Conservation (phyloP, 257 asterid species). For the Fraxinus quadrangulata region DNA sequence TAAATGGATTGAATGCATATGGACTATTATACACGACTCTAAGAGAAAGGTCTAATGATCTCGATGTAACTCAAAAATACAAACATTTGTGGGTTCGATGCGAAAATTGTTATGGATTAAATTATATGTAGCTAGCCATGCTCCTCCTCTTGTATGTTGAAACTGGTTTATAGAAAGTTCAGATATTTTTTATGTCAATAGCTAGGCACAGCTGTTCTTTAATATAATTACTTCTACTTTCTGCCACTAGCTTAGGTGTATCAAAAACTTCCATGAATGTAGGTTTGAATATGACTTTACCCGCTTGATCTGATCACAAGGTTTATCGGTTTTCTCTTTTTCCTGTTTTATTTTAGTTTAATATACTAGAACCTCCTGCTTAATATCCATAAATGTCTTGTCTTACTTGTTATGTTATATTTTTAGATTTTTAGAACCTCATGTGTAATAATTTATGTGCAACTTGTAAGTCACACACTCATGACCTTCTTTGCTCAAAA, state of each 20-base stretch:
- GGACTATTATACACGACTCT: neutral
- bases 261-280: constrained; percentile 8
- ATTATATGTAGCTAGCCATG: neutral
- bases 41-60: too few species aligned
- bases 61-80: too few species aligned
- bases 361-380: constrained; percentile 6
- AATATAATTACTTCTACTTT: neutral
- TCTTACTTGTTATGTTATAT: constrained; percentile 6
- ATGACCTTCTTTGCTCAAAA: constrained; percentile 29
- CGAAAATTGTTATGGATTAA: too few species aligned
- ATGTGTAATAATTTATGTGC: constrained; percentile 4
- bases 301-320: constrained; percentile 24
- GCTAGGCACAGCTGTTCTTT: neutral
- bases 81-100: too few species aligned
- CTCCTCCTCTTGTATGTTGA: constrained; percentile 16
- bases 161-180: constrained; percentile 2
- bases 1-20: constrained; percentile 13
- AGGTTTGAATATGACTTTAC: constrained; percentile 9
- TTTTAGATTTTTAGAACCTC: constrained; percentile 15
- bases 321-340: neutral
- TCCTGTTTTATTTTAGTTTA: constrained; percentile 11
- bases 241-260: constrained; percentile 1
- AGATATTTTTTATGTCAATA: neutral
- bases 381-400: constrained; percentile 7
- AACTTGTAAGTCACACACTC: constrained; percentile 22